A percentile compares a stretch with the other conserved stretches of the same genome.
phyloP scores from a whole-genome alignment of 169 alveolate species.

The Cryptosporidium parvum region DNA sequence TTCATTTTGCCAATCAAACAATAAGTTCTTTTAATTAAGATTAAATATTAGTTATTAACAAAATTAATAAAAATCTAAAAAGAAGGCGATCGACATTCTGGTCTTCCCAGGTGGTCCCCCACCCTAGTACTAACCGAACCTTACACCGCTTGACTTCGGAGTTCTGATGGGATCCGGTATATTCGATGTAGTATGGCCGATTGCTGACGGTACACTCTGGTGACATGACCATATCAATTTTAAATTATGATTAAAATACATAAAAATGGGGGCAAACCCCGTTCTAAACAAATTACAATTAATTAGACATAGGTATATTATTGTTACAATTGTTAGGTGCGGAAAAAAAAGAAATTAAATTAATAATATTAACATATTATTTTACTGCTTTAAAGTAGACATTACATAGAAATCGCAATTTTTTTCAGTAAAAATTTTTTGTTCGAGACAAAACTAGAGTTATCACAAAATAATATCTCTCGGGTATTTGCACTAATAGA shows the following conservation, averaged over 20 bases:
- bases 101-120: constrained; percentile 93
- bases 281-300: neutral
- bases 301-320: neutral
- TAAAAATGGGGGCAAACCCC: neutral
- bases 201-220: neutral
- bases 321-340: neutral
- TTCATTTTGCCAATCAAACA: too few relatives aligned
- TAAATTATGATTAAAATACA: neutral
- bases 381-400: neutral
- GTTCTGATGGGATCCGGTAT: constrained; percentile 93
- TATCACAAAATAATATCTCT: neutral
- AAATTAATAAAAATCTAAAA: constrained; percentile 5
- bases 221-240: neutral
- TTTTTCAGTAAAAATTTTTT: neutral
- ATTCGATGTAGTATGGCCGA: constrained; percentile 90
- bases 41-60: too few relatives aligned
- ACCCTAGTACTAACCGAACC: constrained; percentile 91
- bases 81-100: constrained; percentile 85
- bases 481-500: neutral
- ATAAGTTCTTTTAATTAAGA: too few relatives aligned
- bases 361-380: neutral
- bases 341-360: neutral
- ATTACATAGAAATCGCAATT: neutral
- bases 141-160: constrained; percentile 92
- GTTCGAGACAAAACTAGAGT: constrained; percentile 13